Evolutionary conservation across 2,329 filamentous ascomycete species (phyloP).

Genomic region (Pseudocercospora fuligena): DNA sequence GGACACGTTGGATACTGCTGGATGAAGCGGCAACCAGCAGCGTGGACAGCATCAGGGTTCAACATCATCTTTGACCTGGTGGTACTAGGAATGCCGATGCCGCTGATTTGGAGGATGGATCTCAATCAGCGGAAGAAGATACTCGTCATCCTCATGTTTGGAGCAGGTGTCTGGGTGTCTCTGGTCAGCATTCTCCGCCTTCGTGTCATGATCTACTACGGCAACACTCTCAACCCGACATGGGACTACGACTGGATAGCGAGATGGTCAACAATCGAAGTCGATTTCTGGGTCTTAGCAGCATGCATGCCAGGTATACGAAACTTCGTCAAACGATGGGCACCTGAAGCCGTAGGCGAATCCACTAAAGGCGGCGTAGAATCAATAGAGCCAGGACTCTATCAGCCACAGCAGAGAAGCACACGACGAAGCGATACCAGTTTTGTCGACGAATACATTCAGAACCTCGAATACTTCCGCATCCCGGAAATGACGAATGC

Average conservation of each 20-base stretch:
- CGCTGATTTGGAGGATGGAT: conserved; percentile 19
- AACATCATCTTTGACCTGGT: conserved; percentile 20
- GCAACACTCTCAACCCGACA: conserved; percentile 6
- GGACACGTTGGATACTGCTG: conserved; percentile 12
- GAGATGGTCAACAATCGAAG: conserved; percentile 8
- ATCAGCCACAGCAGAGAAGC: conserved; percentile 1
- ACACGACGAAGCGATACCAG: conserved; percentile 3
- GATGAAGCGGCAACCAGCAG: conserved; percentile 2
- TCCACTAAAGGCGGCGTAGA: conserved; percentile 7
- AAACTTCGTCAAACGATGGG: conserved; percentile 10
- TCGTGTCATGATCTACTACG: conserved; percentile 2
- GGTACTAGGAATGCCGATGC: conserved; percentile 15
- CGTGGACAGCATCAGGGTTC: conserved; percentile 15
- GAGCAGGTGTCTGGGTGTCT: conserved; percentile 9
- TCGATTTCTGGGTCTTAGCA: conserved; percentile 7
- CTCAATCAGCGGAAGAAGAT: conserved; percentile 18
- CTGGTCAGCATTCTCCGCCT: conserved; percentile 7
- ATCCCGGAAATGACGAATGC: conserved; percentile 7
- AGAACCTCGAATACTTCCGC: conserved; percentile 11
- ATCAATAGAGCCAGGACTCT: conserved; percentile 8
- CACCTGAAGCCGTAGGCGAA: conserved; percentile 9
- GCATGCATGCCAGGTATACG: conserved; percentile 14
- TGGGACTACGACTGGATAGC: conserved; percentile 13
- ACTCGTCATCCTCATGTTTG: conserved; percentile 20
- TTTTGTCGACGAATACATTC: neutral